Percentiles rank a stretch among this genome's conserved stretches.
Evolutionary conservation across 2,329 filamentous ascomycete genomes (phyloP).

Genomic region (Ceratocystis colombiana): DNA sequence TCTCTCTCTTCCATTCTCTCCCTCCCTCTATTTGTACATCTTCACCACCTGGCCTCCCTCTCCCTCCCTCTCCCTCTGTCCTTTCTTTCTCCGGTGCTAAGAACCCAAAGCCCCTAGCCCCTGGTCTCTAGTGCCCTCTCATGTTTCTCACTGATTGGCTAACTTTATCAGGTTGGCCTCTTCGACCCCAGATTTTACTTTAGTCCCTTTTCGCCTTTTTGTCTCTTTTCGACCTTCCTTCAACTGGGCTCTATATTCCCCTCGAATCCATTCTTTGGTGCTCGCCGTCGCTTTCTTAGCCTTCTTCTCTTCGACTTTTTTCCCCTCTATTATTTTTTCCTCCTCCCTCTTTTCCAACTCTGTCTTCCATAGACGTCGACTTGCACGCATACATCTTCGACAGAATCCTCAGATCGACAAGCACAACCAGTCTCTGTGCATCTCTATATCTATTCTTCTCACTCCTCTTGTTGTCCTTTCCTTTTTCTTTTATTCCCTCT

Average conservation of each 20-base stretch:
- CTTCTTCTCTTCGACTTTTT: slow-evolving; percentile 7
- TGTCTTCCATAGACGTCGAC: background rate
- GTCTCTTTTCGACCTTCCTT: slow-evolving; percentile 10
- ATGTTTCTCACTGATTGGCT: background rate
- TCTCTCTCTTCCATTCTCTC: background rate
- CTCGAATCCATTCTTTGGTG: slow-evolving; percentile 10
- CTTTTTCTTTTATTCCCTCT: background rate
- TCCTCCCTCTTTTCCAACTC: background rate
- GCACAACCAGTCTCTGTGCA: background rate
- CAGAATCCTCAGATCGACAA: background rate
- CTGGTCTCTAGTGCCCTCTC: background rate
- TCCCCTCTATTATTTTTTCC: background rate
- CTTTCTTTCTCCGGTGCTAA: background rate
- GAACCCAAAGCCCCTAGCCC: background rate
- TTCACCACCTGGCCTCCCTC: too few species aligned
- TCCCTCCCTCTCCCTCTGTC: background rate
- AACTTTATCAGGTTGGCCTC: background rate
- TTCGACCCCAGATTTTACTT: slow-evolving; percentile 25
- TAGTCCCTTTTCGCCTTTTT: slow-evolving; percentile 15
- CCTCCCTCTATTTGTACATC: background rate
- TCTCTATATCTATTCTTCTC: background rate
- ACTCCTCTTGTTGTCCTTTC: background rate
- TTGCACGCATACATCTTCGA: background rate
- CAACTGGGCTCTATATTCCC: slow-evolving; percentile 14
- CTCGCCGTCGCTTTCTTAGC: background rate